A percentile compares a stretch with the other conserved stretches of the same genome.
phyloP scores from a whole-genome alignment of 257 asterid genomes.

The Nicotiana sylvestris region DNA sequence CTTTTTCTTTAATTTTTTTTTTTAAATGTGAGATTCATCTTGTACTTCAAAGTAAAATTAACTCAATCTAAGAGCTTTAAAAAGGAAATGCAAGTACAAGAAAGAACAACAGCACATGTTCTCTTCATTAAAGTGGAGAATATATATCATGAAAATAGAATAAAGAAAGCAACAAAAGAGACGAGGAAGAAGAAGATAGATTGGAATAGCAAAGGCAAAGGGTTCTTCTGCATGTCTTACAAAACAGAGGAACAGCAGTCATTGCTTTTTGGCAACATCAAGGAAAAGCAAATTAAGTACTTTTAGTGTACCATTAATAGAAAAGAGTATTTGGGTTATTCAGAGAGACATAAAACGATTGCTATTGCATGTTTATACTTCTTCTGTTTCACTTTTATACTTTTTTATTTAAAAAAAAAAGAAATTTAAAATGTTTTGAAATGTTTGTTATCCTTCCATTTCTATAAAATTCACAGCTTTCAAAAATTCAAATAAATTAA shows the following conservation, averaged over 20 bases:
- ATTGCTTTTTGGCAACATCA: slow-evolving; percentile 45
- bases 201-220: slow-evolving; percentile 24
- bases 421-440: neutral
- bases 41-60: slow-evolving; percentile 21
- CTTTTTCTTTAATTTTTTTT: neutral
- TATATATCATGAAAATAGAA: slow-evolving; percentile 16
- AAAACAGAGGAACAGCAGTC: slow-evolving; percentile 19
- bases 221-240: slow-evolving; percentile 8
- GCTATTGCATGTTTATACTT: slow-evolving; percentile 10
- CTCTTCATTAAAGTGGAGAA: slow-evolving; percentile 27
- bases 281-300: slow-evolving; percentile 26
- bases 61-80: neutral
- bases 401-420: neutral
- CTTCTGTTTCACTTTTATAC: neutral
- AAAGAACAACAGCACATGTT: slow-evolving; percentile 34
- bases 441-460: neutral
- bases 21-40: slow-evolving; percentile 12
- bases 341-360: slow-evolving; percentile 14
- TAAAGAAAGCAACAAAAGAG: slow-evolving; percentile 10
- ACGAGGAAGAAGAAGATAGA: slow-evolving; percentile 13
- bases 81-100: slow-evolving; percentile 36
- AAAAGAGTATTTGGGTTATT: slow-evolving; percentile 27
- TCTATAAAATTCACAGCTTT: neutral
- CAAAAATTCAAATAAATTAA: neutral
- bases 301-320: slow-evolving; percentile 26